Evolutionary conservation across 2,329 filamentous ascomycete genomes (phyloP), one percentile per base, ranked within the genome.

Genomic region (Penicillium sp.): DNA sequence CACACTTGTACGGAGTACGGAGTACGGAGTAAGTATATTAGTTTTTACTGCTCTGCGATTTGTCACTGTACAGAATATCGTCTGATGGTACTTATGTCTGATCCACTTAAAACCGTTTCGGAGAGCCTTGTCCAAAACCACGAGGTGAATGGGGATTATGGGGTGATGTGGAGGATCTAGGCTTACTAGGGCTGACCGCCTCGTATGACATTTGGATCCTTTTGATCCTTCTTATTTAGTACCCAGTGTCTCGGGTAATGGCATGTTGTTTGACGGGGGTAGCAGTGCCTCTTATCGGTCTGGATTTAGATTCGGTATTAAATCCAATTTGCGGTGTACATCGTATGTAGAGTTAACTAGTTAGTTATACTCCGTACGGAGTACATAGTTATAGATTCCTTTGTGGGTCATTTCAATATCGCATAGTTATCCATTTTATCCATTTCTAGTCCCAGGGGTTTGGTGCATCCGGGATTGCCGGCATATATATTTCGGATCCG

Each of bases 91-190:
- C 25, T 33, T 31, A 15, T 21, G 25, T 6, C 1, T 15, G 44
- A 23, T 35, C 44, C 44, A 48, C 44, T 48, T 23, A 5, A 13
- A 15, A 29, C 25, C 8, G 42, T 19, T 45, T 29, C 17, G 17
- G 17, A 19, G 42, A n/a, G 17, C 25, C 25, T 29, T 7, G 13
- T 25, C 41, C 4, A 4, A 3, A 21, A 8, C 43, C 27, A 45
- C n/a, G 43, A 45, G 43, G 43, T 12, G 1, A 15, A 31, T 45
- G 12, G 43, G 19, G 43, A 47, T 6, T 47, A 48, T 48, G 44
- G 44, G 29, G 44, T 35, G 44, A 48, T 48, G 29, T 48, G 44
- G 44, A 48, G 29, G 44, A 33, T 47, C 44, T 48, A 48, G 44
- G 29, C 44, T 47, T 27, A 29, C 33, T 13, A 35, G 33, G 33